Conservation (phyloP, 2,329 filamentous ascomycete species). For the Aspergillus novofumigatus region DNA sequence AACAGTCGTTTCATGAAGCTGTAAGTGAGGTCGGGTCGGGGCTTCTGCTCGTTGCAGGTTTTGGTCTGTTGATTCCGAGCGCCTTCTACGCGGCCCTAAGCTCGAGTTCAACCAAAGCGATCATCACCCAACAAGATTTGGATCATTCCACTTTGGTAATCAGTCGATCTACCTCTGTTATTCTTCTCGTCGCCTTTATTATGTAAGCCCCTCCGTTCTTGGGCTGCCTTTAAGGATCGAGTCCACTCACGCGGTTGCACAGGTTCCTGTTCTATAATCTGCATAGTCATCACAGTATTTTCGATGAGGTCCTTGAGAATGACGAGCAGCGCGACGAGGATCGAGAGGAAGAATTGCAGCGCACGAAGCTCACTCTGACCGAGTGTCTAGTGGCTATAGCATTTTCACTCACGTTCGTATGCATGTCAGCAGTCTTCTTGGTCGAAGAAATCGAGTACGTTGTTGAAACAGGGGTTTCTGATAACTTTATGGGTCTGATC, state of each 20-base stretch:
- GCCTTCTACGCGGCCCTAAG: slow-evolving; percentile 45
- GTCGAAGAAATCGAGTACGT: slow-evolving; percentile 67
- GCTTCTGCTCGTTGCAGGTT: slow-evolving; percentile 71
- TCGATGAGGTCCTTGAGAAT: slow-evolving; percentile 66
- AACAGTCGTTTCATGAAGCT: slow-evolving; percentile 67
- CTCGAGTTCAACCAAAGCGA: slow-evolving; percentile 40
- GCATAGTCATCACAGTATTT: slow-evolving; percentile 72
- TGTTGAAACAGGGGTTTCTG: slow-evolving; percentile 51
- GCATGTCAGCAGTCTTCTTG: slow-evolving; percentile 68
- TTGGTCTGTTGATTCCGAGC: slow-evolving; percentile 42
- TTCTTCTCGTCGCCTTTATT: slow-evolving; percentile 65
- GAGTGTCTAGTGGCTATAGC: slow-evolving; percentile 65
- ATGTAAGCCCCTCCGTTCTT: slow-evolving; percentile 43
- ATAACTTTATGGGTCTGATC: slow-evolving; percentile 66
- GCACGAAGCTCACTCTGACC: slow-evolving; percentile 68
- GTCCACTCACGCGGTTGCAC: slow-evolving; percentile 5
- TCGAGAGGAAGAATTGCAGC: slow-evolving; percentile 54
- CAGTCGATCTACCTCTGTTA: slow-evolving; percentile 65
- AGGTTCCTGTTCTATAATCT: slow-evolving; percentile 66
- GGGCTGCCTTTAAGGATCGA: background rate
- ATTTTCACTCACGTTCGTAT: slow-evolving; percentile 64
- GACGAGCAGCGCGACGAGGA: slow-evolving; percentile 68
- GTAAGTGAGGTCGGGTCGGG: slow-evolving; percentile 77
- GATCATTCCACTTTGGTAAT: slow-evolving; percentile 56
- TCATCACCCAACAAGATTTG: slow-evolving; percentile 41